Conservation (phyloP, 768 basidiomycete species). For the Collybiopsis confluens region DNA sequence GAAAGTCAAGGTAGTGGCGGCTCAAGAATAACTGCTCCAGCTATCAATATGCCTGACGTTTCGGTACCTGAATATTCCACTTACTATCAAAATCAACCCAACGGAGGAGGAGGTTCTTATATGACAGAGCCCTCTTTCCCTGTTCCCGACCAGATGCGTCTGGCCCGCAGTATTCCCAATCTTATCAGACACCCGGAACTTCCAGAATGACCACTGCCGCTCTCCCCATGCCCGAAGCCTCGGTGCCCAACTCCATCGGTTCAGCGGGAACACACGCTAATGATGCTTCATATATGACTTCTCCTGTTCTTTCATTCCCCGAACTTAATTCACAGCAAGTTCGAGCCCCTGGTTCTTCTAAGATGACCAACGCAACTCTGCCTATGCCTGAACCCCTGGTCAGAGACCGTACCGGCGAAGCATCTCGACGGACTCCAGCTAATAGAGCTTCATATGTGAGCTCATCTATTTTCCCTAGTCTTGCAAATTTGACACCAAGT, state of each 20-base stretch:
- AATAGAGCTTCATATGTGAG: background rate
- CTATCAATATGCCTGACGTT: background rate
- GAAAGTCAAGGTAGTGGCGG: background rate
- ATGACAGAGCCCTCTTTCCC: no score
- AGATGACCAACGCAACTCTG: background rate
- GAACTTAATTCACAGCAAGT: no score
- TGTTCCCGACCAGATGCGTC: no score
- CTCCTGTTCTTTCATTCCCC: background rate
- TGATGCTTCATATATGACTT: background rate
- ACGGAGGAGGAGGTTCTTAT: no score
- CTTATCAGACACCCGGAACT: background rate
- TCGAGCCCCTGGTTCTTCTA: no score
- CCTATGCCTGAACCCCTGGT: background rate
- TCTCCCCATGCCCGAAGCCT: background rate
- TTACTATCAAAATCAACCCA: background rate
- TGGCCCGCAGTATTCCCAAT: no score
- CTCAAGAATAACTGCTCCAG: constrained; percentile 5
- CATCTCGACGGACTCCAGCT: background rate
- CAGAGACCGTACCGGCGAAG: no score
- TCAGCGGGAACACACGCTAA: background rate
- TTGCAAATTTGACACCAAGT: no score
- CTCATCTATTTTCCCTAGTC: background rate
- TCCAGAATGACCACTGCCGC: background rate
- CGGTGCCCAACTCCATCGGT: background rate
- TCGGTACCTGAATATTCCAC: background rate